Conservation (phyloP, 768 basidiomycete genomes). For the Phlebiopsis gigantea region DNA sequence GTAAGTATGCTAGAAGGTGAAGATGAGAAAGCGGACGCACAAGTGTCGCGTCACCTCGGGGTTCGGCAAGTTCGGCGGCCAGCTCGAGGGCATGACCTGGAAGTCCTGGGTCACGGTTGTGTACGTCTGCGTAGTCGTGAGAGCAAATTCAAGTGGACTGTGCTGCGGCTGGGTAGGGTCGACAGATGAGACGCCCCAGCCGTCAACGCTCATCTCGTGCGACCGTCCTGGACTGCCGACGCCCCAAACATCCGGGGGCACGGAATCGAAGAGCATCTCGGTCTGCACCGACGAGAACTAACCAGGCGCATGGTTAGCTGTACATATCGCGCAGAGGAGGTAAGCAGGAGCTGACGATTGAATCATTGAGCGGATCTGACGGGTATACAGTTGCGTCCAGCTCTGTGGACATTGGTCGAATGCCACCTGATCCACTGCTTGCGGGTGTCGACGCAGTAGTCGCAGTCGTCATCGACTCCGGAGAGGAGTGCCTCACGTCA, state of each 20-base stretch:
- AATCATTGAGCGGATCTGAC: not conserved
- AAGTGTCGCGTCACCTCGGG: conserved; percentile 61
- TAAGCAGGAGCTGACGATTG: not conserved
- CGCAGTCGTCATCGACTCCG: not conserved
- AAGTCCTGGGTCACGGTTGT: not conserved
- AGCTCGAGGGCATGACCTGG: conserved; percentile 22
- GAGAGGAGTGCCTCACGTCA: not conserved
- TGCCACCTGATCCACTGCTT: not conserved
- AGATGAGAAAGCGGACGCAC: conserved; percentile 32
- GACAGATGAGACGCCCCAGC: not conserved
- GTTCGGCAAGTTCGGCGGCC: conserved; percentile 59
- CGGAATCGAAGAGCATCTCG: not conserved
- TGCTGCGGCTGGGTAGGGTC: not conserved
- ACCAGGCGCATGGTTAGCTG: not conserved
- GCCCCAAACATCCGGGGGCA: not conserved
- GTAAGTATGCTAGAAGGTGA: not conserved
- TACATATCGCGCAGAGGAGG: not conserved
- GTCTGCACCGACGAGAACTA: not conserved
- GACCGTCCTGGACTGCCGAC: not conserved
- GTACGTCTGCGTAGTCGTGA: not conserved
- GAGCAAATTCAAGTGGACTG: not conserved
- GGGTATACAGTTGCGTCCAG: too few species aligned
- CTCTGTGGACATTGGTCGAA: too few species aligned
- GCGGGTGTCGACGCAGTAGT: not conserved
- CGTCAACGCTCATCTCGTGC: not conserved